Evolutionary conservation across 129 eudicot species (phyloP), one percentile per base, ranked within the genome.

Genomic region (Lonicera japonica): DNA sequence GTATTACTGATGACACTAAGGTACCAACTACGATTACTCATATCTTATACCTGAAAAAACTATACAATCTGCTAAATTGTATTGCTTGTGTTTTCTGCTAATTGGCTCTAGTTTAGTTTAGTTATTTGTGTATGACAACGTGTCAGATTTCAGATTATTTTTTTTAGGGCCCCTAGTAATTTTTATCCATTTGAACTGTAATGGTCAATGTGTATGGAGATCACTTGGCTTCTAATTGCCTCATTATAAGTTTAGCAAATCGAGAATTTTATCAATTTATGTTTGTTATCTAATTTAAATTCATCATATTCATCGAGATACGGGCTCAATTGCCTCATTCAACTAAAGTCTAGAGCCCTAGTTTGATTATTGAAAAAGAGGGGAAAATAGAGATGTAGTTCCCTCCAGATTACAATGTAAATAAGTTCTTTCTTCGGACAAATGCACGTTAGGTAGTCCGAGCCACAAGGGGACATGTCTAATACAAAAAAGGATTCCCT

Each of bases 1-100:
- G 96, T 15, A 11, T 80, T 21, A 54, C 66, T 40, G 95, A 91
- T 56, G 97, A 91, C 60, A 83, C 90, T 18, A 24, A 82, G 95
- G 97, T 90, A 47, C 56, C 19, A 0, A 18, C 50, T 8, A 4
- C 50, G 14, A n/a, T n/a, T n/a, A n/a, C n/a, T 43, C 16, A 10
- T 2, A 43, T 29, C 50, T 43, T 43, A 2, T 43, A 43, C 50
- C 8, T 43, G 16, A 3, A 43, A 10, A 8, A 2, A 14, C 50
- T 43, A 43, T 14, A 43, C 50, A 2, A 43, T 1, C 50, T 2
- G 50, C 50, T 43, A 4, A 8, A 10, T 29, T 29, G 36, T 29
- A 29, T 29, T 6, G 36, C 4, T 6, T 29, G 36, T 29, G 6
- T 6, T 29, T 1, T 29, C 36, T 29, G 36, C 36, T 29, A n/a